Percentiles rank a stretch among this genome's conserved stretches.
These are phyloP conservation scores for Trichoderma aggressivum DNA, from an alignment of 2,329 filamentous ascomycete species.

Conservation along the genomic window DNA sequence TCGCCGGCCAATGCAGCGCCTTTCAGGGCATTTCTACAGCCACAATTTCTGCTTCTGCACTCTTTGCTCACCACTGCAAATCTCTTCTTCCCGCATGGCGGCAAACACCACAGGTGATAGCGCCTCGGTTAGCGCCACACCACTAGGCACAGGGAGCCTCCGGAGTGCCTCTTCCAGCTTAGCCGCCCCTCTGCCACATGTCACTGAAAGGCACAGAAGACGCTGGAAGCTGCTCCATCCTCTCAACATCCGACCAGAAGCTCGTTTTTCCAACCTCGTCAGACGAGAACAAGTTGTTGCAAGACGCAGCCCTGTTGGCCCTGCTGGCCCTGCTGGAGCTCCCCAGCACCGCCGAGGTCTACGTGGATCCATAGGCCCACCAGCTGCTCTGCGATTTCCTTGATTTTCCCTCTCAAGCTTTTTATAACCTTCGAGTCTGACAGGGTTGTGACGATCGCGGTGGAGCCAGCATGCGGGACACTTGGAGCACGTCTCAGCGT, in stretches of 20 bases:
- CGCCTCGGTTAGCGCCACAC: not conserved
- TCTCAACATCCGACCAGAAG: not conserved
- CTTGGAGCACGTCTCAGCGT: not conserved
- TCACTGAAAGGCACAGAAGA: not conserved
- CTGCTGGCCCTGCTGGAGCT: not conserved
- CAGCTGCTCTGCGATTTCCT: not conserved
- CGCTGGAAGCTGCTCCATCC: not conserved
- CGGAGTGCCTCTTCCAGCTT: constrained; percentile 7
- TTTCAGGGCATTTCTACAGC: constrained; percentile 7
- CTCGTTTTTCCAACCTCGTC: not conserved
- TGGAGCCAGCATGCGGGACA: constrained; percentile 7
- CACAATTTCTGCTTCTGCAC: not conserved
- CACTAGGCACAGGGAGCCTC: not conserved
- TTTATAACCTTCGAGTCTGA: not conserved
- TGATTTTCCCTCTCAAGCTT: constrained; percentile 8
- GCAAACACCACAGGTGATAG: not conserved
- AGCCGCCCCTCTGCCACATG: constrained; percentile 1
- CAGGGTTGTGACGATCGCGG: constrained; percentile 3
- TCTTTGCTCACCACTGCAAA: not conserved
- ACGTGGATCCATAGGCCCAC: not conserved
- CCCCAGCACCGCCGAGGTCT: not conserved
- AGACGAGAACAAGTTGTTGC: not conserved
- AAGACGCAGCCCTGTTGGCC: not conserved
- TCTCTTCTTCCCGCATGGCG: not conserved
- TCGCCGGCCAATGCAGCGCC: not conserved